Evolutionary conservation across 352 stramenopile genomes (phyloP).

Genomic region (Phytophthora vignae): DNA sequence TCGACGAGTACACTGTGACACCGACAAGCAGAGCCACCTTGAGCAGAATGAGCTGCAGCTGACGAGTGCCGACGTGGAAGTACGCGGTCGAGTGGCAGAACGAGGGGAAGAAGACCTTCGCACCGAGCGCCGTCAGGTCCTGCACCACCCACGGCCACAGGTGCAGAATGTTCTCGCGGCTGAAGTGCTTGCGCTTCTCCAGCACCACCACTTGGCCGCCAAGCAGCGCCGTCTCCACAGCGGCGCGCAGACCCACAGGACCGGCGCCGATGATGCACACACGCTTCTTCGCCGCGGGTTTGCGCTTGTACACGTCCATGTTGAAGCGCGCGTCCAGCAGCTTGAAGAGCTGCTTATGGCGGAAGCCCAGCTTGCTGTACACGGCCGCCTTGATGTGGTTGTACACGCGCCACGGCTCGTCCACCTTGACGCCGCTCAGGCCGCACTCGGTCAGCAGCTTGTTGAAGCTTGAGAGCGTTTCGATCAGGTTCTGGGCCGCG

Average conservation of each 20-base stretch:
- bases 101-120: constrained; percentile 84
- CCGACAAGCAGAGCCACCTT: constrained; percentile 82
- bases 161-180: constrained; percentile 85
- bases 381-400: constrained; percentile 69
- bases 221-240: constrained; percentile 76
- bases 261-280: constrained; percentile 83
- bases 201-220: constrained; percentile 78
- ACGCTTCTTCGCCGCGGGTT: constrained; percentile 70
- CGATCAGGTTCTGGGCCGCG: constrained; percentile 64
- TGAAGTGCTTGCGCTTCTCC: constrained; percentile 87
- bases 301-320: constrained; percentile 60
- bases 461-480: constrained; percentile 64
- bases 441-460: constrained; percentile 63
- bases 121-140: constrained; percentile 78
- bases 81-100: constrained; percentile 87
- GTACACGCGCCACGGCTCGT: constrained; percentile 69
- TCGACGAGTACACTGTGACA: constrained; percentile 72
- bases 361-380: constrained; percentile 70
- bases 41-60: constrained; percentile 86
- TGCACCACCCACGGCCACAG: constrained; percentile 88
- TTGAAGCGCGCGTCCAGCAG: constrained; percentile 66
- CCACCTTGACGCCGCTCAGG: constrained; percentile 56
- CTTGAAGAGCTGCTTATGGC: constrained; percentile 83
- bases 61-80: constrained; percentile 88
- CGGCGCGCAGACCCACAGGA: constrained; percentile 75